A percentile compares a stretch with the other conserved stretches of the same genome.
Evolutionary conservation across 2,329 filamentous ascomycete species (phyloP).

Genomic region (Eutypella sp.): DNA sequence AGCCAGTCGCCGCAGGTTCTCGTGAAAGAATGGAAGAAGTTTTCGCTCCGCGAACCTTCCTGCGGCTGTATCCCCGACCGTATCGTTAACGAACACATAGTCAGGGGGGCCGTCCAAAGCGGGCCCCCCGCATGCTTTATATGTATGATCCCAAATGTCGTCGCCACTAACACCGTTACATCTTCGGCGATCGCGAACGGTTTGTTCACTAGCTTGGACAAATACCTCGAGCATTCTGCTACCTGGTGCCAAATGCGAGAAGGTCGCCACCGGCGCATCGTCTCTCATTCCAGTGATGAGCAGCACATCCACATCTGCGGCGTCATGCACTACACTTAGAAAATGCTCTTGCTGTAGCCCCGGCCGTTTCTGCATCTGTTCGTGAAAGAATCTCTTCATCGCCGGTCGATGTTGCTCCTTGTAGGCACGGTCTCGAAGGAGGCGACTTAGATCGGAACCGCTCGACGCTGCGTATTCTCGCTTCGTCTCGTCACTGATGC

Average conservation of each 20-base stretch:
- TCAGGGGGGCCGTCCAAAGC: constrained; percentile 32
- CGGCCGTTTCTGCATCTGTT: constrained; percentile 38
- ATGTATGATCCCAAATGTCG: constrained; percentile 8
- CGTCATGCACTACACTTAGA: constrained; percentile 35
- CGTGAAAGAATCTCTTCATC: constrained; percentile 47
- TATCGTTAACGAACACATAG: constrained; percentile 48
- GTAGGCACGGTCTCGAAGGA: constrained; percentile 51
- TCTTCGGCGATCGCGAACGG: constrained; percentile 31
- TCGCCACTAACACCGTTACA: constrained; percentile 10
- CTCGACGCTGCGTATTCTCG: constrained; percentile 46
- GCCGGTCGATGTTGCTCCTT: constrained; percentile 55
- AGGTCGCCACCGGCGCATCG: constrained; percentile 46
- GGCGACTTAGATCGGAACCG: constrained; percentile 40
- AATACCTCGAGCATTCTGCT: constrained; percentile 50
- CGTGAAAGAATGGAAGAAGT: constrained; percentile 42
- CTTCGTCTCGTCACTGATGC: constrained; percentile 57
- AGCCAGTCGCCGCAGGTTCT: constrained; percentile 40
- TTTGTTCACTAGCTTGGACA: constrained; percentile 36
- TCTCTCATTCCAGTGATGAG: constrained; percentile 62
- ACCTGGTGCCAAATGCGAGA: constrained; percentile 50
- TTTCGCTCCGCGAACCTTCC: constrained; percentile 34
- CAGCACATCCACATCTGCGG: constrained; percentile 45
- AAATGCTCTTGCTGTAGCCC: constrained; percentile 48
- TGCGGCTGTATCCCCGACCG: constrained; percentile 32
- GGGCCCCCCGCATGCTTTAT: constrained; percentile 15